phyloP scores from a whole-genome alignment of 306 rosid genomes.

The Cicer chorassanicum region DNA sequence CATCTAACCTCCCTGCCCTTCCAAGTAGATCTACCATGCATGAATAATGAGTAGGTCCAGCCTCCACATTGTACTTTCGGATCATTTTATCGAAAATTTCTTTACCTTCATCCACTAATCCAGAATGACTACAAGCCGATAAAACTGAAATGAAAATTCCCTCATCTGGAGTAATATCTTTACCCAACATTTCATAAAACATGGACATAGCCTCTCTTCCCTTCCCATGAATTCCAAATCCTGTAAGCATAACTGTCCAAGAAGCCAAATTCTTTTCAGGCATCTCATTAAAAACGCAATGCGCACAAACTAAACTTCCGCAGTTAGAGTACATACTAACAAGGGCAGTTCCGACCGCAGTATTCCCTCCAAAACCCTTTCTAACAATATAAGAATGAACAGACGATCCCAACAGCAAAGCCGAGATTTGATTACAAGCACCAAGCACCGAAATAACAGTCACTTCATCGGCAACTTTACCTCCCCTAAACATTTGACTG shows the following conservation, averaged over 20 bases:
- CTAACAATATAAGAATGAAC: conserved; percentile 58
- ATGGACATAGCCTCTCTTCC: conserved; percentile 64
- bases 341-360: conserved; percentile 60
- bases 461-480: conserved; percentile 59
- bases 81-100: conserved; percentile 54
- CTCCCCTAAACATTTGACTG: conserved; percentile 56
- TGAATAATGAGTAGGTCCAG: conserved; percentile 55
- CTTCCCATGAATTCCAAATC: conserved; percentile 65
- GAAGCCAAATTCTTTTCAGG: conserved; percentile 59
- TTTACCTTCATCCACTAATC: conserved; percentile 64
- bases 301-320: conserved; percentile 59
- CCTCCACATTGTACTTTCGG: conserved; percentile 54
- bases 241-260: conserved; percentile 64
- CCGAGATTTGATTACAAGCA: conserved; percentile 59
- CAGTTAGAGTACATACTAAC: conserved; percentile 70
- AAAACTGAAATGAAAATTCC: conserved; percentile 65
- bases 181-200: conserved; percentile 55
- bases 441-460: conserved; percentile 55
- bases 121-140: conserved; percentile 74
- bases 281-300: conserved; percentile 55
- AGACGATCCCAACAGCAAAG: conserved; percentile 57
- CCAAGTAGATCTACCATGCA: conserved; percentile 71
- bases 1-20: conserved; percentile 63
- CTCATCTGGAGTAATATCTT: conserved; percentile 58
- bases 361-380: conserved; percentile 56